Percentiles rank a stretch among this genome's conserved stretches.
Conservation (phyloP, 1,139 yeast species). For the Blastobotrys ciferrii region DNA sequence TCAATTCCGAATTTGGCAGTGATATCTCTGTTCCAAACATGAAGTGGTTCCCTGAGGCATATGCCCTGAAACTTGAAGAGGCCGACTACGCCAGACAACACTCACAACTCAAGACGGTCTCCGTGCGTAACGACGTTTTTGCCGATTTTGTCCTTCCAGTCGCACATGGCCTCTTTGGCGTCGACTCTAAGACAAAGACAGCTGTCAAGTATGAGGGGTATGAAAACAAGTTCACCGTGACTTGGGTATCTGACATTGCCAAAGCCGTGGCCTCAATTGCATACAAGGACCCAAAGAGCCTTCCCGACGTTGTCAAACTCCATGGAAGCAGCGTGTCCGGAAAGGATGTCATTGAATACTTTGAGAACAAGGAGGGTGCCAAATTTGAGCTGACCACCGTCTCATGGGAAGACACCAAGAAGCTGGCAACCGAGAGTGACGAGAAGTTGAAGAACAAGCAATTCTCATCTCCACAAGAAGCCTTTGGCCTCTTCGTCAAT, state of each 20-base stretch:
- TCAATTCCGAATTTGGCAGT: constrained; percentile 63
- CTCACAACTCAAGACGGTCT: constrained; percentile 53
- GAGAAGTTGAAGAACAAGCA: not conserved
- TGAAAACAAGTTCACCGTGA: constrained; percentile 37
- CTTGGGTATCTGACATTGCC: constrained; percentile 50
- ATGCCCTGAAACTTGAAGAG: constrained; percentile 35
- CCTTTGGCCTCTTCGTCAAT: not conserved
- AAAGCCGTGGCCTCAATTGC: constrained; percentile 41
- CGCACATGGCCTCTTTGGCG: constrained; percentile 18
- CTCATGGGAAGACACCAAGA: not conserved
- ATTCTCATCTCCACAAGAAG: not conserved
- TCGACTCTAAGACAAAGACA: constrained; percentile 38
- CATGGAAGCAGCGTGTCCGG: not conserved
- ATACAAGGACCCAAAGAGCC: not conserved
- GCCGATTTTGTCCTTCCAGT: constrained; percentile 32
- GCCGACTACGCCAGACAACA: constrained; percentile 40
- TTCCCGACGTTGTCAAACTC: not conserved
- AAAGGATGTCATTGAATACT: not conserved
- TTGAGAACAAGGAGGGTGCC: not conserved
- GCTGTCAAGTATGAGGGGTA: constrained; percentile 48
- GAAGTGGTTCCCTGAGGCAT: not conserved
- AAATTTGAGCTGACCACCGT: not conserved
- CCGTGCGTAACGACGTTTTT: constrained; percentile 47
- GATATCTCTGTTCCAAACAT: not conserved
- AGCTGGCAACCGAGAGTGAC: not conserved